Evolutionary conservation across 352 stramenopile genomes (phyloP).

Genomic region (Globisporangium mamillatum): DNA sequence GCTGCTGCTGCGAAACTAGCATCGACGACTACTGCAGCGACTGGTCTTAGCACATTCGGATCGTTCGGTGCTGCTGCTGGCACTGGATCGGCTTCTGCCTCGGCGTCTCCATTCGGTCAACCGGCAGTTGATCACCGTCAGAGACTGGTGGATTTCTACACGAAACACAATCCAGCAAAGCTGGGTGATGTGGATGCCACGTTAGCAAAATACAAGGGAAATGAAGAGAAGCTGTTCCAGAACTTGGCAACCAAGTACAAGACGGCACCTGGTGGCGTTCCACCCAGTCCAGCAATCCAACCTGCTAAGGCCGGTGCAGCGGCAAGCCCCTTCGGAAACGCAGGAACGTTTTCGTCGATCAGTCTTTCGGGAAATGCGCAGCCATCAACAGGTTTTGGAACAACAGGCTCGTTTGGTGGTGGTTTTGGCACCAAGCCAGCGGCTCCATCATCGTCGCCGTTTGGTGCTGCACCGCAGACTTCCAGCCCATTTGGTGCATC

Average conservation of each 20-base stretch:
- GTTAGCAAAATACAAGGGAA: constrained; percentile 88
- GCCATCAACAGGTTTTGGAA: constrained; percentile 34
- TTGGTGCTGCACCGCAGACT: constrained; percentile 29
- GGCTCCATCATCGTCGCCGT: constrained; percentile 34
- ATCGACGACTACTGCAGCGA: constrained; percentile 9
- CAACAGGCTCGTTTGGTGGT: constrained; percentile 25
- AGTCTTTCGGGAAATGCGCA: constrained; percentile 18
- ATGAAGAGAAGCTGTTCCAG: constrained; percentile 77
- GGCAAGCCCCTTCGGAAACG: constrained; percentile 66
- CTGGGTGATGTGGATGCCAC: constrained; percentile 84
- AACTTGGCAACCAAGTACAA: constrained; percentile 77
- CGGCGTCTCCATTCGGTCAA: constrained; percentile 37
- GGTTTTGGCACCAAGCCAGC: constrained; percentile 42
- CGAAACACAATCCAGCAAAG: constrained; percentile 90
- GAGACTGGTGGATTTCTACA: constrained; percentile 88
- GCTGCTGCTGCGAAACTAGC: constrained; percentile 10
- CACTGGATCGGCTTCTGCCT: constrained; percentile 16
- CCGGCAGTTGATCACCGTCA: constrained; percentile 54
- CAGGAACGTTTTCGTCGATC: constrained; percentile 41
- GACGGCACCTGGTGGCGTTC: constrained; percentile 19
- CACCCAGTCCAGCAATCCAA: constrained; percentile 38
- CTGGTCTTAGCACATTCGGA: constrained; percentile 18
- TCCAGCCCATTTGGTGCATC: constrained; percentile 22
- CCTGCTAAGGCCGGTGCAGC: constrained; percentile 32
- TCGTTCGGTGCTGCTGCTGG: constrained; percentile 10